These are phyloP conservation scores for Acorus calamus DNA, from an alignment of 106 monocot genomes.

Conservation along the genomic window DNA sequence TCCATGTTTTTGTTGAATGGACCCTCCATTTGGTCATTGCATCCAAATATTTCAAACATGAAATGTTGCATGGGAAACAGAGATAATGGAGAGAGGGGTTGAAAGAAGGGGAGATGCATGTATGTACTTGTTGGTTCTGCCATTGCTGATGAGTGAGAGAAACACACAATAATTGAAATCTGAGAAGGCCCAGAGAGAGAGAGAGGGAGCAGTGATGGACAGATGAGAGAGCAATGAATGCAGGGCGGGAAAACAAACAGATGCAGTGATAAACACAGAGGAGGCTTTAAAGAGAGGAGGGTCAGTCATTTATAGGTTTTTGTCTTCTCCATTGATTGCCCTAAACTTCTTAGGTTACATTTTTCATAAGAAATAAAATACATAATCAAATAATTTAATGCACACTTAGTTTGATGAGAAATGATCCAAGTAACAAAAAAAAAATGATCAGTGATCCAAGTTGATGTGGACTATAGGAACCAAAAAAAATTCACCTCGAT, in stretches of 20 bases:
- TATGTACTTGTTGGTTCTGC: slow-evolving; percentile 3
- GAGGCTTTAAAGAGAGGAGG: slow-evolving; percentile 9
- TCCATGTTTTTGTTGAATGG: too few species aligned
- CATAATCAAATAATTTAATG: too few species aligned
- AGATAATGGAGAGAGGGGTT: too few species aligned
- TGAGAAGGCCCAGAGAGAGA: slow-evolving; percentile 9
- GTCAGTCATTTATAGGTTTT: slow-evolving; percentile 13
- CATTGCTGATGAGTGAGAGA: slow-evolving; percentile 18
- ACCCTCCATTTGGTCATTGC: too few species aligned
- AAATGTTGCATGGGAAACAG: too few species aligned
- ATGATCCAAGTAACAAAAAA: too few species aligned
- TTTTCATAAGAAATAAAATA: too few species aligned
- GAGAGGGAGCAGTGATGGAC: slow-evolving; percentile 1
- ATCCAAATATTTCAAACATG: too few species aligned
- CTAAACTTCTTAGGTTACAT: background rate
- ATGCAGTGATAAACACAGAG: slow-evolving; percentile 9
- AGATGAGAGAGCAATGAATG: slow-evolving; percentile 5
- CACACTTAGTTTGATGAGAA: too few species aligned
- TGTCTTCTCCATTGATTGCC: slow-evolving; percentile 22
- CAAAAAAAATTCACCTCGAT: too few species aligned
- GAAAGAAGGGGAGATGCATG: background rate
- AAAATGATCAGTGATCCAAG: too few species aligned
- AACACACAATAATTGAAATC: slow-evolving; percentile 23
- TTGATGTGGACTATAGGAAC: too few species aligned
- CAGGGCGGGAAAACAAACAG: background rate